Evolutionary conservation across 2,329 filamentous ascomycete species (phyloP).

Genomic region (Alternaria gansuensis): DNA sequence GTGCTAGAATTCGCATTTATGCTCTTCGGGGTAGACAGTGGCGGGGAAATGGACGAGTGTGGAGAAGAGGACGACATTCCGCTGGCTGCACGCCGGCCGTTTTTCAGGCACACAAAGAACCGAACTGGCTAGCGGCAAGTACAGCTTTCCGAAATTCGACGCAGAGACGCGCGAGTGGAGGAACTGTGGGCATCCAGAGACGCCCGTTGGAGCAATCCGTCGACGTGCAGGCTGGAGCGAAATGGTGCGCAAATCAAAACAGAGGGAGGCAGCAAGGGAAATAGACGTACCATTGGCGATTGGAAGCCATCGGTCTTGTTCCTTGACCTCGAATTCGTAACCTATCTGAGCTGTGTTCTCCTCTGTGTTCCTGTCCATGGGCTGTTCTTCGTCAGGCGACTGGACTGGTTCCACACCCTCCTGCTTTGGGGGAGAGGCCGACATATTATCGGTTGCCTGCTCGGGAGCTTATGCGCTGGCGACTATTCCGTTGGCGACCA

Average conservation of each 20-base stretch:
- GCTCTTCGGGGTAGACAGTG: constrained; percentile 40
- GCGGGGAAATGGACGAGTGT: constrained; percentile 49
- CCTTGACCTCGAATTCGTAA: constrained; percentile 98
- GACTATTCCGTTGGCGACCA: constrained; percentile 54
- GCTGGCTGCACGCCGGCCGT: constrained; percentile 53
- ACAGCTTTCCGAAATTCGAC: constrained; percentile 57
- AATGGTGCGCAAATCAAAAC: constrained; percentile 52
- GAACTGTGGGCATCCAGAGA: constrained; percentile 57
- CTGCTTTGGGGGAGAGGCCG: constrained; percentile 89
- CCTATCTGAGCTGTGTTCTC: constrained; percentile 78
- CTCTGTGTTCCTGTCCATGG: constrained; percentile 85
- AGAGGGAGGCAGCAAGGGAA: constrained; percentile 39
- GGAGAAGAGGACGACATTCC: constrained; percentile 58
- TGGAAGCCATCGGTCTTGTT: constrained; percentile 98
- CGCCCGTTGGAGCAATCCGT: constrained; percentile 57
- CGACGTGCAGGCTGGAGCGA: constrained; percentile 49
- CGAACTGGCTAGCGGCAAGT: constrained; percentile 35
- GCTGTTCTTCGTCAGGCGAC: constrained; percentile 91
- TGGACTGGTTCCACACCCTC: constrained; percentile 88
- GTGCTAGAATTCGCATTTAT: constrained; percentile 41
- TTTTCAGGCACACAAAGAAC: constrained; percentile 42
- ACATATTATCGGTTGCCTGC: constrained; percentile 68
- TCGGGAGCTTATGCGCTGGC: constrained; percentile 60
- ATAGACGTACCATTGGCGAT: constrained; percentile 98
- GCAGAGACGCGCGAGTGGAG: constrained; percentile 59